Evolutionary conservation across 768 basidiomycete species (phyloP).

Genomic region (Neoboletus magnificus): DNA sequence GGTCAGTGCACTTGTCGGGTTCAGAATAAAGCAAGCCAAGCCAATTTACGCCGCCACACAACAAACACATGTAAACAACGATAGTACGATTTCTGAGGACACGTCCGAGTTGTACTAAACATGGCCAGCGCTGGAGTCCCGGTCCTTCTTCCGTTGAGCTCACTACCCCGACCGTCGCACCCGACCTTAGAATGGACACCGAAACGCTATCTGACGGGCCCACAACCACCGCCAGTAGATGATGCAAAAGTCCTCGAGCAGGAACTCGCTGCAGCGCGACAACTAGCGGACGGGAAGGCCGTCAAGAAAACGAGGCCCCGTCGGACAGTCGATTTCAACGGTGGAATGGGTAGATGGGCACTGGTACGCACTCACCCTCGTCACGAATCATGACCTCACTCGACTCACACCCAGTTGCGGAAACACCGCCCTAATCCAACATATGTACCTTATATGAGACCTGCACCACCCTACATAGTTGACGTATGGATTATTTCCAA

Average conservation of each 20-base stretch:
- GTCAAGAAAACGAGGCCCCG: conserved; percentile 91
- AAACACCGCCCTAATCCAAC: conserved; percentile 77
- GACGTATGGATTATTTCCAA: conserved; percentile 56
- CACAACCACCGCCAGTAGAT: conserved; percentile 78
- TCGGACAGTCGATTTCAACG: conserved; percentile 93
- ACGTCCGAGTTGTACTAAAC: neutral
- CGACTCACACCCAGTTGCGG: conserved; percentile 45
- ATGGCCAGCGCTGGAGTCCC: conserved; percentile 38
- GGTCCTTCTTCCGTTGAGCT: conserved; percentile 50
- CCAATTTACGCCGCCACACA: conserved; percentile 12
- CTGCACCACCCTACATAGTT: conserved; percentile 83
- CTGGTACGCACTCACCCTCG: conserved; percentile 52
- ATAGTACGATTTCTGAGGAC: neutral
- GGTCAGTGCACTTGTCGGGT: conserved; percentile 17
- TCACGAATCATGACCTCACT: neutral
- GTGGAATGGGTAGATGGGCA: conserved; percentile 81
- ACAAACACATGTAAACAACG: conserved; percentile 10
- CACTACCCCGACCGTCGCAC: conserved; percentile 35
- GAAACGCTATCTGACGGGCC: conserved; percentile 56
- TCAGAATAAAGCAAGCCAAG: neutral
- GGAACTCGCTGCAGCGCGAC: conserved; percentile 71
- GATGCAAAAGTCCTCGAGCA: conserved; percentile 73
- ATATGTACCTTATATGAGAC: conserved; percentile 75
- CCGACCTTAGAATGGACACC: conserved; percentile 74
- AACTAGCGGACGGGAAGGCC: conserved; percentile 73